Evolutionary conservation across 192 early-diverging fungal species (phyloP).

Genomic region (Coemansia sp.): DNA sequence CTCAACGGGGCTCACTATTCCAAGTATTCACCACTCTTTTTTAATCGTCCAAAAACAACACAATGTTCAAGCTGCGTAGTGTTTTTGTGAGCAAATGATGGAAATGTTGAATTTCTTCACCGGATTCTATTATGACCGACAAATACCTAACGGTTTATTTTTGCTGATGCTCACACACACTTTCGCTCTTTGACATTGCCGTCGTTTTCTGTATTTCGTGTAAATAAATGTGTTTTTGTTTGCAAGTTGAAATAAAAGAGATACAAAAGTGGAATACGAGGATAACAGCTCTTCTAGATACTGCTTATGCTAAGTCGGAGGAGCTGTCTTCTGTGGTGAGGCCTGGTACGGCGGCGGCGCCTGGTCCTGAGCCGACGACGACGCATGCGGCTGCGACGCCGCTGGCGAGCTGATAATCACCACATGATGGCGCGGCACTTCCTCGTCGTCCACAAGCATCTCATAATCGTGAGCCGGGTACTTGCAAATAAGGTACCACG

Average conservation of each 20-base stretch:
- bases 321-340: constrained; percentile 7
- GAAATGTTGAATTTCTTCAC: constrained; percentile 55
- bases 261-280: too few species aligned
- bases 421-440: constrained; percentile 31
- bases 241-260: not conserved
- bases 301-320: constrained; percentile 3
- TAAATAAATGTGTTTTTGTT: not conserved
- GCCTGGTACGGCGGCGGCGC: constrained; percentile 41
- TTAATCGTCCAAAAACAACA: constrained; percentile 17
- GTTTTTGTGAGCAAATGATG: constrained; percentile 35
- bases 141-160: constrained; percentile 34
- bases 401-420: constrained; percentile 25
- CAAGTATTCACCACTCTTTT: constrained; percentile 44
- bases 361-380: constrained; percentile 12
- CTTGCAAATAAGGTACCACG: constrained; percentile 67
- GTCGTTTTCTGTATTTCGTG: not conserved
- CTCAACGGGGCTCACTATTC: constrained; percentile 58
- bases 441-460: constrained; percentile 51
- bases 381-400: constrained; percentile 7
- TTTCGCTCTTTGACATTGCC: not conserved
- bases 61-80: too few species aligned
- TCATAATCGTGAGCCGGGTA: constrained; percentile 50
- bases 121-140: constrained; percentile 47
- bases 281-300: not conserved
- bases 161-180: constrained; percentile 29